phyloP scores from a whole-genome alignment of 2,329 filamentous ascomycete genomes.

The Colletotrichum filicis region DNA sequence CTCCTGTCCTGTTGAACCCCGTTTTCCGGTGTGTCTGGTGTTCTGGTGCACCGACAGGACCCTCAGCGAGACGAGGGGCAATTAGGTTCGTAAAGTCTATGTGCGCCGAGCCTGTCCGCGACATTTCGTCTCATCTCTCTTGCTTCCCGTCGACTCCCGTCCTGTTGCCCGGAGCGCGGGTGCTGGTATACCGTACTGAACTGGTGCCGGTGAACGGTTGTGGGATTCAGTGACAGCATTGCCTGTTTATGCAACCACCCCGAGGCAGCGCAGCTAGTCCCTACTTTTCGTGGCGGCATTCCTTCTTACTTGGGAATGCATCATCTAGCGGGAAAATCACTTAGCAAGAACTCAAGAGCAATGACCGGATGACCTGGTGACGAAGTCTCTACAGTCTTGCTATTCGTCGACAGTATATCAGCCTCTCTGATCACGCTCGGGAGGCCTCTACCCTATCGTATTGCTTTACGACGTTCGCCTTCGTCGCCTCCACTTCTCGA shows the following conservation, averaged over 20 bases:
- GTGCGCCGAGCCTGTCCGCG: conserved; percentile 25
- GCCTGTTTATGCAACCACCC: conserved; percentile 22
- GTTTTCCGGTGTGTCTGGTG: conserved; percentile 1
- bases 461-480: conserved; percentile 10
- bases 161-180: conserved; percentile 8
- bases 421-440: neutral
- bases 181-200: neutral
- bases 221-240: conserved; percentile 7
- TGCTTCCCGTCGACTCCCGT: conserved; percentile 25
- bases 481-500: neutral
- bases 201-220: conserved; percentile 4
- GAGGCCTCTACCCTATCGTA: conserved; percentile 27
- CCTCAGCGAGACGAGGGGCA: conserved; percentile 11
- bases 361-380: neutral
- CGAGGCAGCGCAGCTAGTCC: conserved; percentile 18
- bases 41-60: neutral
- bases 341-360: neutral
- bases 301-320: conserved; percentile 7
- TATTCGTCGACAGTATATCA: neutral
- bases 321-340: neutral
- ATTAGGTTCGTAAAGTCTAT: conserved; percentile 28
- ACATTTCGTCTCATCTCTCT: conserved; percentile 32
- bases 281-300: neutral
- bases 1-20: neutral
- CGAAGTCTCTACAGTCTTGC: neutral